phyloP scores from a whole-genome alignment of 106 monocot species.

The Triglochin maritima region DNA sequence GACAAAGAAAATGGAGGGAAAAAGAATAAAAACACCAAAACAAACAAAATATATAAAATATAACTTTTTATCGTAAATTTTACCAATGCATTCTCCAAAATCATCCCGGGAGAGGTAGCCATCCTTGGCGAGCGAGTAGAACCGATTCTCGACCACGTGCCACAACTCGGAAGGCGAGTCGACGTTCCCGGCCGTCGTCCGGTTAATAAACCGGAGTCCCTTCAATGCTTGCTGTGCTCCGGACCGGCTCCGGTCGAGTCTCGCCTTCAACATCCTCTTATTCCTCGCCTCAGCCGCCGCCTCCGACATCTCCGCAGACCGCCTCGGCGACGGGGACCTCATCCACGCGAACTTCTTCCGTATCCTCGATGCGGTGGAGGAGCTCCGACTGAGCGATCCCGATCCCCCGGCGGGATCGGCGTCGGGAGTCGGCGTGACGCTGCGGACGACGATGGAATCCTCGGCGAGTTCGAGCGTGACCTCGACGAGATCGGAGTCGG shows the following conservation, averaged over 20 bases:
- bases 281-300: conserved; percentile 38
- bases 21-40: not conserved
- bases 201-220: conserved; percentile 71
- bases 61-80: not conserved
- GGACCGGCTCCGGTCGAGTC: conserved; percentile 48
- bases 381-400: conserved; percentile 43
- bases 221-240: conserved; percentile 56
- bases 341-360: conserved; percentile 62
- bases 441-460: conserved; percentile 52
- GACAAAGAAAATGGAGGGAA: not conserved
- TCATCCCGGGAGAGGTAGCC: conserved; percentile 62
- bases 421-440: conserved; percentile 33
- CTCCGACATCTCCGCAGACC: conserved; percentile 1
- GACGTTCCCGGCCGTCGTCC: conserved; percentile 26
- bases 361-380: conserved; percentile 53
- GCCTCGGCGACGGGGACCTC: conserved; percentile 28
- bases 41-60: too few species aligned
- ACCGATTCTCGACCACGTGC: conserved; percentile 53
- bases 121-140: conserved; percentile 39
- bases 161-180: conserved; percentile 35
- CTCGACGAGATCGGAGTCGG: conserved; percentile 54
- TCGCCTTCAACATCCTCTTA: conserved; percentile 33
- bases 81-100: conserved; percentile 74
- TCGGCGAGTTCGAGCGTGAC: conserved; percentile 71
- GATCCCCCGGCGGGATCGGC: not conserved